phyloP scores from a whole-genome alignment of 805 yeast species.

The Scheffersomyces amazonensis region DNA sequence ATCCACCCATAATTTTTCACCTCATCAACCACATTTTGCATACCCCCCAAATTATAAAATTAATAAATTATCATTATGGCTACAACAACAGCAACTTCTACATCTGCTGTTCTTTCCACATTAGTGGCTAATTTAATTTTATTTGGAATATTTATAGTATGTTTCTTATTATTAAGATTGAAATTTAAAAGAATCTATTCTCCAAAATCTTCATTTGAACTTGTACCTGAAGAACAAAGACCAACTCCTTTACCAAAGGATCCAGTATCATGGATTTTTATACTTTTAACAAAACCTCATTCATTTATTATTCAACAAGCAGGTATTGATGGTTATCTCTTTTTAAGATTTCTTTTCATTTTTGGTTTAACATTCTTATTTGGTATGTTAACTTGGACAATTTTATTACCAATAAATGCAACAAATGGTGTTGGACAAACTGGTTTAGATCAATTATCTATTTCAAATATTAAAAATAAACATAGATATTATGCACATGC shows the following conservation, averaged over 20 bases:
- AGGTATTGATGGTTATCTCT: constrained; percentile 93
- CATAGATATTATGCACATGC: constrained; percentile 84
- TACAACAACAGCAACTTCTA: constrained; percentile 38
- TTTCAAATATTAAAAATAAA: constrained; percentile 63
- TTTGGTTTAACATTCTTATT: constrained; percentile 45
- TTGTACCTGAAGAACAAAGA: constrained; percentile 55
- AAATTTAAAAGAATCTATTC: constrained; percentile 73
- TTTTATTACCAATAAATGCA: constrained; percentile 83
- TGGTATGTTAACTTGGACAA: constrained; percentile 55
- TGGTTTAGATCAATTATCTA: constrained; percentile 77
- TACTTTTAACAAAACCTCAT: constrained; percentile 64
- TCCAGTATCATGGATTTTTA: constrained; percentile 65
- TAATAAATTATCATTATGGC: constrained; percentile 4
- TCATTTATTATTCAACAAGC: constrained; percentile 78
- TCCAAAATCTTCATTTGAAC: constrained; percentile 68
- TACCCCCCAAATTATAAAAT: too few relatives aligned
- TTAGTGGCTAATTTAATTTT: constrained; percentile 65
- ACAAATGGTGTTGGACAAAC: constrained; percentile 55
- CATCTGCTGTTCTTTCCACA: constrained; percentile 73
- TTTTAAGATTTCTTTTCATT: constrained; percentile 69
- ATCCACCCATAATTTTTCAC: too few relatives aligned
- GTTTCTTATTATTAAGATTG: constrained; percentile 66
- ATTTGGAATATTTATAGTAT: constrained; percentile 56
- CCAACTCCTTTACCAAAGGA: constrained; percentile 77
- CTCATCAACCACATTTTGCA: too few relatives aligned